These are phyloP conservation scores for Aspergillaceae sp. DNA, from an alignment of 2,329 filamentous ascomycete species.

Conservation along the genomic window DNA sequence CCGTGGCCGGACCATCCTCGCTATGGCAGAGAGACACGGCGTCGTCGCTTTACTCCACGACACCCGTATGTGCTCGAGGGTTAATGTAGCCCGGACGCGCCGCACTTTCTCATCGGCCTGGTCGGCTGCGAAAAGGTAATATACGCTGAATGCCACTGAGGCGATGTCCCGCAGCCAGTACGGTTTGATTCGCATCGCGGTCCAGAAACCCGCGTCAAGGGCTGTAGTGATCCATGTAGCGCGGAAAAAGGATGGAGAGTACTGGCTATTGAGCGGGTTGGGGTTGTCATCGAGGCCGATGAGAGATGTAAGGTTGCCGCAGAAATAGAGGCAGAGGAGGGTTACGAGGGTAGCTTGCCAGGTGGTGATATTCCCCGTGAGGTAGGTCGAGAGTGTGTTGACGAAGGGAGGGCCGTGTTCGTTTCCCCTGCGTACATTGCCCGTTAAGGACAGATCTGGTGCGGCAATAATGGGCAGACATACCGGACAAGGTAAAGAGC, in stretches of 20 bases:
- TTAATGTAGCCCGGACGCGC: slow-evolving; percentile 76
- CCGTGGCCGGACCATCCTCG: slow-evolving; percentile 64
- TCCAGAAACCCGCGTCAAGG: slow-evolving; percentile 95
- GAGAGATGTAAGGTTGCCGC: slow-evolving; percentile 88
- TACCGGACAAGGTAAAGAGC: slow-evolving; percentile 71
- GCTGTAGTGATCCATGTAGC: slow-evolving; percentile 96
- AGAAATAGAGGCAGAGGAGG: slow-evolving; percentile 82
- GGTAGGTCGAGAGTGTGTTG: slow-evolving; percentile 54
- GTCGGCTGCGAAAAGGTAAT: slow-evolving; percentile 88
- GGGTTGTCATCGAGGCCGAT: slow-evolving; percentile 75
- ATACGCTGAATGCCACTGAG: slow-evolving; percentile 74
- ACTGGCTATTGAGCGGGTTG: slow-evolving; percentile 88
- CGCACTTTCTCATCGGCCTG: slow-evolving; percentile 94
- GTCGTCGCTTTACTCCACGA: slow-evolving; percentile 94
- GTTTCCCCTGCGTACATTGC: slow-evolving; percentile 53
- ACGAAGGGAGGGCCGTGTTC: slow-evolving; percentile 63
- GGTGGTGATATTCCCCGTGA: slow-evolving; percentile 64
- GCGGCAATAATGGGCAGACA: slow-evolving; percentile 9
- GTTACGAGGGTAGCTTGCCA: slow-evolving; percentile 87
- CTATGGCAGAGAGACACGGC: slow-evolving; percentile 69
- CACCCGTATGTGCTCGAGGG: slow-evolving; percentile 81
- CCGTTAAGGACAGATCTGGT: not conserved
- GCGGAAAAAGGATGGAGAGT: slow-evolving; percentile 84
- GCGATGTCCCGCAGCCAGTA: slow-evolving; percentile 76
- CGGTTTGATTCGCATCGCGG: slow-evolving; percentile 79